phyloP scores from a whole-genome alignment of 345 rosid genomes.

The Mallotus nudiflorus region DNA sequence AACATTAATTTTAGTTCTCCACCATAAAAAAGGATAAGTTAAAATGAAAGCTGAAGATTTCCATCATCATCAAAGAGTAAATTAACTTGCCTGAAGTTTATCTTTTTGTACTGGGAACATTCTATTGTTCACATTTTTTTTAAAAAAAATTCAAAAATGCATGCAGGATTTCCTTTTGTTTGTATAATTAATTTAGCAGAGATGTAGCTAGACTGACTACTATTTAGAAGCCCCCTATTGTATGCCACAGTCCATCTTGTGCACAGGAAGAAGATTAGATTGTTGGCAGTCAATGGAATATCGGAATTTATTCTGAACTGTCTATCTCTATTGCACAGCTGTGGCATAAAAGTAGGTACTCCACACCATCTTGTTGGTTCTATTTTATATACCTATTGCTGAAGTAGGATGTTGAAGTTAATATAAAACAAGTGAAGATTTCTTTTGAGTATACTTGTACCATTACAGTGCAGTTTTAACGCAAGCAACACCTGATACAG shows the following conservation, averaged over 20 bases:
- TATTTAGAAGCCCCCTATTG: background rate
- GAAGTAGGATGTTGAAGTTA: background rate
- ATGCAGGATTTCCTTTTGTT: background rate
- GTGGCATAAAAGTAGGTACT: background rate
- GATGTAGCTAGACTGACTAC: background rate
- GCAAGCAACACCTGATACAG: constrained; percentile 35
- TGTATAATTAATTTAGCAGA: background rate
- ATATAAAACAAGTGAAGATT: background rate
- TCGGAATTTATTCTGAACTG: background rate
- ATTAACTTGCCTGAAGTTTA: background rate
- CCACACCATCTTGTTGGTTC: background rate
- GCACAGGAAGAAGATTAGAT: background rate
- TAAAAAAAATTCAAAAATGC: background rate
- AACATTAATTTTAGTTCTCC: background rate
- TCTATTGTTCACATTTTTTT: background rate
- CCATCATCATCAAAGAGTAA: background rate
- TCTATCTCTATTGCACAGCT: background rate
- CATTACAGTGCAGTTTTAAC: background rate
- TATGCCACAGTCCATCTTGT: background rate
- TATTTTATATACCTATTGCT: background rate
- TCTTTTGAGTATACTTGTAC: background rate
- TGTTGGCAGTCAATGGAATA: background rate
- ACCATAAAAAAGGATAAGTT: background rate
- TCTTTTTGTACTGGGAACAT: background rate
- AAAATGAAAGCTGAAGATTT: no score